Evolutionary conservation across 176 grass and related monocot species (phyloP).

Genomic region (Coix lacrymajobi): DNA sequence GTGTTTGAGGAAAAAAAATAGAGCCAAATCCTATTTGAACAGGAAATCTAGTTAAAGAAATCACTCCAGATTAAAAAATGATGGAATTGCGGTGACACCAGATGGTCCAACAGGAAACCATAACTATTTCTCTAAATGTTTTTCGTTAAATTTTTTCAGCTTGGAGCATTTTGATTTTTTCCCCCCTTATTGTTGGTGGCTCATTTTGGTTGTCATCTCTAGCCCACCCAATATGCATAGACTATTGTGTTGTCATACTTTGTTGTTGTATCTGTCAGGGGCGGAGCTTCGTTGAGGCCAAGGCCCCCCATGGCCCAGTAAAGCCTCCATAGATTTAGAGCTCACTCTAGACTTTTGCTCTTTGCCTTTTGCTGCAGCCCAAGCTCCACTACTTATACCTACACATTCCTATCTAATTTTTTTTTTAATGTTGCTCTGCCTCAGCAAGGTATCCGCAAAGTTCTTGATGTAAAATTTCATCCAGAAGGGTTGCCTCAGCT

Average conservation of each 20-base stretch:
- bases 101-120: background rate
- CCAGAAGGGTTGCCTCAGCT: constrained; percentile 94
- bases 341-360: background rate
- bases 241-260: background rate
- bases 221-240: background rate
- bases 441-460: constrained; percentile 92
- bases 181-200: background rate
- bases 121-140: background rate
- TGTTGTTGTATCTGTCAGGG: background rate
- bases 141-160: background rate
- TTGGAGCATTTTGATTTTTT: background rate
- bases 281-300: background rate
- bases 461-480: constrained; percentile 96
- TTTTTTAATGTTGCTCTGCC: constrained; percentile 18
- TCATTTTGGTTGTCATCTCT: background rate
- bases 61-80: background rate
- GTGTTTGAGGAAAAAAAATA: background rate
- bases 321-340: background rate
- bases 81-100: background rate
- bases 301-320: background rate
- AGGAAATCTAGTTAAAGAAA: background rate
- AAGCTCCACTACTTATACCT: background rate
- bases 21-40: background rate
- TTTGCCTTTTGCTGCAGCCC: background rate
- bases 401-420: background rate